Conservation (phyloP, 2,329 filamentous ascomycete species). For the Fusarium nurragi region DNA sequence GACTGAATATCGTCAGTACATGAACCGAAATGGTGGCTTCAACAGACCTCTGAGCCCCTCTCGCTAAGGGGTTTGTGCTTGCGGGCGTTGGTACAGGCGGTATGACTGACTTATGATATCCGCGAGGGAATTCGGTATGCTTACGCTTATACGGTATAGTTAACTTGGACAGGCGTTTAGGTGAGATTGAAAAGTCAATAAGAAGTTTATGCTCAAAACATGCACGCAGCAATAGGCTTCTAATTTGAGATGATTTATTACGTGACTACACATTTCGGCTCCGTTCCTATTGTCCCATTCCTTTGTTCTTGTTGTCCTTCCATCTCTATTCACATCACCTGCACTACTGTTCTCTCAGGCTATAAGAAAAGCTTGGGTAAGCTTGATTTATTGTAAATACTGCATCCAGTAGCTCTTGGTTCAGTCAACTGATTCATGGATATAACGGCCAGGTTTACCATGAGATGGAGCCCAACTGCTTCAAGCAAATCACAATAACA, state of each 20-base stretch:
- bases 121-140: not conserved
- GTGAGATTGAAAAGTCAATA: not conserved
- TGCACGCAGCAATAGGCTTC: not conserved
- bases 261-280: not conserved
- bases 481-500: not conserved
- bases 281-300: not conserved
- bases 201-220: not conserved
- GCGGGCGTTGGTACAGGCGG: not conserved
- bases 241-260: not conserved
- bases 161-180: not conserved
- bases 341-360: not conserved
- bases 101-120: conserved; percentile 5
- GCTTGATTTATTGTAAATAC: no score
- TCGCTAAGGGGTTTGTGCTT: conserved; percentile 42
- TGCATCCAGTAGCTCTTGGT: no score
- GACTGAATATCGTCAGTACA: conserved; percentile 95
- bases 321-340: not conserved
- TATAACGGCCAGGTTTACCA: no score
- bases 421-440: no score
- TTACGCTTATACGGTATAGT: not conserved
- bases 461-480: not conserved
- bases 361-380: not conserved
- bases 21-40: conserved; percentile 86
- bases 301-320: not conserved
- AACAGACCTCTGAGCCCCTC: conserved; percentile 77